Evolutionary conservation across 768 basidiomycete species (phyloP), one percentile per base, ranked within the genome.

Genomic region (Mrakia blollopis): DNA sequence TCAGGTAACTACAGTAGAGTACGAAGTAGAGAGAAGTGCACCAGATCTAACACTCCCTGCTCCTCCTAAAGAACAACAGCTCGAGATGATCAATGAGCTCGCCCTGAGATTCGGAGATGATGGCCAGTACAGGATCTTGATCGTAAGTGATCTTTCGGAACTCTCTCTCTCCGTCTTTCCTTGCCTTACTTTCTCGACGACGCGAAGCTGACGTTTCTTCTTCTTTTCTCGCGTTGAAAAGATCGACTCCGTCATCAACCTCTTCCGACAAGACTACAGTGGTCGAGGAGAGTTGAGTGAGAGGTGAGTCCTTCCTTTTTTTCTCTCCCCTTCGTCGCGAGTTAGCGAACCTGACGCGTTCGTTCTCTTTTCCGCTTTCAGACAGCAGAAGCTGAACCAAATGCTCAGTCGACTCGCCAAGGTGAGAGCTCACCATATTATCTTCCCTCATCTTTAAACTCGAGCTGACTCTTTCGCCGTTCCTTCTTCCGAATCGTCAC

Each of bases 181-280:
- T 57, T n/a, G 16, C 54, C 23, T 39, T 35, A 1, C 28, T 21
- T 35, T 14, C 57, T 63, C 60, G 28, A 39, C 23, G 32, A 37
- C 35, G 30, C 2, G 25, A 6, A 57, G 16, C 18, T 57, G n/a
- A 54, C 18, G 2, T 21, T 60, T 41, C 50, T 30, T n/a, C 28
- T 39, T 37, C 23, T 9, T 10, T 54, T 37, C 44, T 44, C 39
- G 28, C 39, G n/a, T n/a, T n/a, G n/a, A n/a, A n/a, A n/a, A 77
- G 76, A 69, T 77, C 72, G 77, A 78, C 77, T 68, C 62, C 14
- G 62, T 78, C 73, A 78, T 78, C 60, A 78, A 78, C 47, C 68
- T 78, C 25, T 78, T 78, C 68, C 65, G 77, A 47, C 69, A 69
- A 47, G 77, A 78, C 67, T 78, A 61, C 57, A 70, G 54, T 44